A percentile compares a stretch with the other conserved stretches of the same genome.
phyloP scores from a whole-genome alignment of 495 filamentous ascomycete species.

The Saxophila tyrrhenica region DNA sequence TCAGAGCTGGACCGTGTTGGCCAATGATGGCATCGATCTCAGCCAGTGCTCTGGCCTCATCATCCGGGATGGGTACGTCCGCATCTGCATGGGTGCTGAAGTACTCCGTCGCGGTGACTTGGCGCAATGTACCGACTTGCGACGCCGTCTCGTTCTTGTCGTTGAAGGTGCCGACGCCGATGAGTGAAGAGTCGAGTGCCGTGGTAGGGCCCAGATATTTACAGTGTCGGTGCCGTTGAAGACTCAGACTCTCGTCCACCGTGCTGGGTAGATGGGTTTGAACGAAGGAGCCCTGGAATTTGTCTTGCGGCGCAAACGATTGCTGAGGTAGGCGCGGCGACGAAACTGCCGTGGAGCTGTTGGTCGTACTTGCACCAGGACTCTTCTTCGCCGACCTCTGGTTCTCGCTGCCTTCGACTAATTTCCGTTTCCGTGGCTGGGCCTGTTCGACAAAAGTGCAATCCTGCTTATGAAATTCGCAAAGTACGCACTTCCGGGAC shows the following conservation, averaged over 20 bases:
- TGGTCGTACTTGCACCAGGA: not conserved
- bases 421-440: conserved; percentile 41
- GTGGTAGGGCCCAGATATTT: conserved; percentile 40
- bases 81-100: conserved; percentile 70
- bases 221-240: conserved; percentile 31
- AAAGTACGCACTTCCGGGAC: conserved; percentile 56
- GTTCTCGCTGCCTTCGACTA: conserved; percentile 14
- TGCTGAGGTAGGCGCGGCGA: conserved; percentile 1
- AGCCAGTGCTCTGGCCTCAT: conserved; percentile 55
- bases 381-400: conserved; percentile 4
- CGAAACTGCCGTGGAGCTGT: not conserved
- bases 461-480: conserved; percentile 39
- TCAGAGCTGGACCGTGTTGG: conserved; percentile 66
- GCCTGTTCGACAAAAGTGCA: conserved; percentile 38
- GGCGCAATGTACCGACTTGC: conserved; percentile 57
- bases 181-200: conserved; percentile 61
- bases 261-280: conserved; percentile 8
- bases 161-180: conserved; percentile 61
- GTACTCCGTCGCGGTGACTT: conserved; percentile 69
- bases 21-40: conserved; percentile 73
- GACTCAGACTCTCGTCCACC: conserved; percentile 30
- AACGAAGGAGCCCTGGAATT: not conserved
- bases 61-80: conserved; percentile 48
- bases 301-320: not conserved
- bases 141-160: conserved; percentile 59